Percentiles rank a stretch among this genome's conserved stretches.
Conservation (phyloP, 2,329 filamentous ascomycete species). For the Fusarium guadeloupense region DNA sequence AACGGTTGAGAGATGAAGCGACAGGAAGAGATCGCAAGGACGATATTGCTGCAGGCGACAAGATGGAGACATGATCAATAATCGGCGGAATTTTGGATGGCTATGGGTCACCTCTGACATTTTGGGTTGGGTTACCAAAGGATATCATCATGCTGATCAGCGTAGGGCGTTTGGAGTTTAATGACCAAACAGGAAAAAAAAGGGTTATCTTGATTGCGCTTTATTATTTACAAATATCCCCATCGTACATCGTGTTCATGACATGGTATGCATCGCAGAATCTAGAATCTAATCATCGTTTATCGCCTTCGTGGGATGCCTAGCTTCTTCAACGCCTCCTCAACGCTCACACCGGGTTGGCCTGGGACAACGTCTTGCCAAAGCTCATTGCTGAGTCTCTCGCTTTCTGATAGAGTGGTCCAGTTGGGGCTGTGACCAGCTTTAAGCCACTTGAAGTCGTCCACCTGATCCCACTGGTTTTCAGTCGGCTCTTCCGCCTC, state of each 20-base stretch:
- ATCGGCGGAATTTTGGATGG: not conserved
- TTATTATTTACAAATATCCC: slow-evolving; percentile 16
- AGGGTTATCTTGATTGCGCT: slow-evolving; percentile 18
- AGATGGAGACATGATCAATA: slow-evolving; percentile 53
- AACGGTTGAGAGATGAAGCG: slow-evolving; percentile 59
- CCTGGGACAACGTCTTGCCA: slow-evolving; percentile 77
- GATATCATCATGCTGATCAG: slow-evolving; percentile 3
- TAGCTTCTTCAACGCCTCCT: slow-evolving; percentile 69
- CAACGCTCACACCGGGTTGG: slow-evolving; percentile 67
- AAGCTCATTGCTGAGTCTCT: slow-evolving; percentile 67
- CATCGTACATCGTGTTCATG: not conserved
- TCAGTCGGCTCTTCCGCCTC: slow-evolving; percentile 47
- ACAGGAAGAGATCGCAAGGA: slow-evolving; percentile 48
- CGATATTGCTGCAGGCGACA: slow-evolving; percentile 44
- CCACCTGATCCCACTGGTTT: slow-evolving; percentile 89
- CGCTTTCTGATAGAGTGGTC: slow-evolving; percentile 70
- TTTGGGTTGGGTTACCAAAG: not conserved
- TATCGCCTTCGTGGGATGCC: slow-evolving; percentile 48
- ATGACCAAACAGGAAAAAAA: slow-evolving; percentile 5
- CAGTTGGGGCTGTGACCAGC: slow-evolving; percentile 88
- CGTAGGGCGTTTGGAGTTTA: slow-evolving; percentile 28
- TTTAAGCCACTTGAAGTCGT: slow-evolving; percentile 98
- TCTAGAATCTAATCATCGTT: not conserved
- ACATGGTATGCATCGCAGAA: slow-evolving; percentile 1
- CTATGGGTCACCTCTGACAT: slow-evolving; percentile 5